These are phyloP conservation scores for Pseudozyma thailandica DNA, from an alignment of 1,284 basidiomycete species.

Conservation along the genomic window DNA sequence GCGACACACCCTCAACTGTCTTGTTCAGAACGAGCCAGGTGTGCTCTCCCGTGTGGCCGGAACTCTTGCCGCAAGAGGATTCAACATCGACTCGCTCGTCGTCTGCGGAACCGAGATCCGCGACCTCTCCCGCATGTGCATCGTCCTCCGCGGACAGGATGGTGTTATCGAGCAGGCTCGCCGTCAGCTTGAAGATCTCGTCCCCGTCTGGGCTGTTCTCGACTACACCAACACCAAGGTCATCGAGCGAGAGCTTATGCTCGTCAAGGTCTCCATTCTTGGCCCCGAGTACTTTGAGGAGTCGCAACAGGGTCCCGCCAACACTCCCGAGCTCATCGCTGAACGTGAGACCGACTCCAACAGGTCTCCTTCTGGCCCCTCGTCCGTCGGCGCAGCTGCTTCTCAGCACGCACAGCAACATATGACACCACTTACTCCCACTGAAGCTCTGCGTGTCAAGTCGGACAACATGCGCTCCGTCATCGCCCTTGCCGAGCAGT, in stretches of 20 bases:
- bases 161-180: slow-evolving; percentile 91
- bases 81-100: slow-evolving; percentile 98
- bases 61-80: slow-evolving; percentile 94
- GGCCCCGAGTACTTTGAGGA: slow-evolving; percentile 93
- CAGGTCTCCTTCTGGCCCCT: slow-evolving; percentile 16
- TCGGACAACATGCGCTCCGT: slow-evolving; percentile 89
- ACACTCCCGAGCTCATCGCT: slow-evolving; percentile 54
- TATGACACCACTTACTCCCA: slow-evolving; percentile 74
- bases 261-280: slow-evolving; percentile 93
- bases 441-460: slow-evolving; percentile 86
- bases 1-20: slow-evolving; percentile 97
- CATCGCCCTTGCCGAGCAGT: slow-evolving; percentile 84
- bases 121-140: slow-evolving; percentile 97
- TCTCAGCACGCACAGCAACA: slow-evolving; percentile 14
- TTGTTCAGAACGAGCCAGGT: slow-evolving; percentile 99
- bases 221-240: slow-evolving; percentile 70
- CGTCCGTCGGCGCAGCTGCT: slow-evolving; percentile 13
- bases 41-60: slow-evolving; percentile 97
- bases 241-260: slow-evolving; percentile 85
- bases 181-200: slow-evolving; percentile 65
- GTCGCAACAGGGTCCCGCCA: slow-evolving; percentile 39
- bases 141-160: slow-evolving; percentile 95
- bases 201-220: slow-evolving; percentile 67
- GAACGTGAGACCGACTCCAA: slow-evolving; percentile 45
- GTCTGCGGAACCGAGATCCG: slow-evolving; percentile 98